Evolutionary conservation across 225 moss, liverwort and hornwort genomes (phyloP).

Genomic region (Thuidium tamariscinum): DNA sequence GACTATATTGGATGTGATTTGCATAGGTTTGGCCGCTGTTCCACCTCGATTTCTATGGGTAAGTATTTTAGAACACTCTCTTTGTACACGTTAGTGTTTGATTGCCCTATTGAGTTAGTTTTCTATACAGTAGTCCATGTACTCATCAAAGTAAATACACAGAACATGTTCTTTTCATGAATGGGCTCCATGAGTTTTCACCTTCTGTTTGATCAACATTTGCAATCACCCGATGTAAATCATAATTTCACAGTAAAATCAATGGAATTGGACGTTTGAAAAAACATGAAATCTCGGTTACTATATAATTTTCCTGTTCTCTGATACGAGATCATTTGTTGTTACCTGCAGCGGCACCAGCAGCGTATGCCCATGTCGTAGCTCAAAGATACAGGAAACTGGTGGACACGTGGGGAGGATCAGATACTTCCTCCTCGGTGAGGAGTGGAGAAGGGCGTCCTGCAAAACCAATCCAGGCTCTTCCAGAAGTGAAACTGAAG

Average conservation of each 20-base stretch:
- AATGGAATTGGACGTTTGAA: not conserved
- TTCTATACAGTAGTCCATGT: not conserved
- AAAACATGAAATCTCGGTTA: not conserved
- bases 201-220: not conserved
- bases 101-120: not conserved
- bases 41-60: conserved; percentile 84
- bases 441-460: conserved; percentile 13
- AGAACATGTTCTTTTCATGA: no score
- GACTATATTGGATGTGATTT: not conserved
- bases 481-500: conserved; percentile 16
- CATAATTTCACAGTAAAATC: not conserved
- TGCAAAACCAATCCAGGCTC: conserved; percentile 12
- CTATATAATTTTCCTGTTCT: not conserved
- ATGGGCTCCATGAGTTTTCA: not conserved
- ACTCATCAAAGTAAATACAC: not conserved
- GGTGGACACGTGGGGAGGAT: conserved; percentile 49
- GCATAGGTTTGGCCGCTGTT: conserved; percentile 74
- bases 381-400: conserved; percentile 67
- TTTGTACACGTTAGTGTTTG: not conserved
- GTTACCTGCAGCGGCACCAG: conserved; percentile 62
- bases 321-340: not conserved
- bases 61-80: not conserved
- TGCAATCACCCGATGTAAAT: not conserved
- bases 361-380: conserved; percentile 84
- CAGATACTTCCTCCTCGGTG: conserved; percentile 37